Evolutionary conservation across 345 rosid species (phyloP).

Genomic region (Ceriops tagal): DNA sequence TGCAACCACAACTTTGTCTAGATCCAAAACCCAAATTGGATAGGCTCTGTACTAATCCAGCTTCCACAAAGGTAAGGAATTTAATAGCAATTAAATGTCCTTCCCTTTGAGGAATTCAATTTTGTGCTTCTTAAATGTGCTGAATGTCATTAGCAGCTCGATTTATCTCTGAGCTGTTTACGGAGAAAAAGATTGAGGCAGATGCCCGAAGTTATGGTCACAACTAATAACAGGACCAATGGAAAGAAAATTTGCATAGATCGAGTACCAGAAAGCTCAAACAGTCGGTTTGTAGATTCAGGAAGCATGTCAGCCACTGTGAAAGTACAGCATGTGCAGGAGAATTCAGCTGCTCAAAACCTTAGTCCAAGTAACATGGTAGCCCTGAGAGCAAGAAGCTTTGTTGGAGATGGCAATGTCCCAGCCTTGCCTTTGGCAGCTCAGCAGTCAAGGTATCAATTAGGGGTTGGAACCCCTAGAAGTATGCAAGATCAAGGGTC

Average conservation of each 20-base stretch:
- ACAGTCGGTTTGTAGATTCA: slow-evolving; percentile 41
- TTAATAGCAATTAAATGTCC: not conserved
- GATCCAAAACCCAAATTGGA: slow-evolving; percentile 92
- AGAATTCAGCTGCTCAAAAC: slow-evolving; percentile 56
- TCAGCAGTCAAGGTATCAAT: slow-evolving; percentile 55
- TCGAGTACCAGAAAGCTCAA: slow-evolving; percentile 64
- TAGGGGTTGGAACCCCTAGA: slow-evolving; percentile 51
- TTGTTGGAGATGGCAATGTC: slow-evolving; percentile 47
- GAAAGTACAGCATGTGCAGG: slow-evolving; percentile 54
- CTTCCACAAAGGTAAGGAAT: slow-evolving; percentile 52
- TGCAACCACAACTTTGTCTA: slow-evolving; percentile 85
- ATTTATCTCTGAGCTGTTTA: slow-evolving; percentile 53
- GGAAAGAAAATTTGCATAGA: slow-evolving; percentile 80
- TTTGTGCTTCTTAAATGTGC: slow-evolving; percentile 13
- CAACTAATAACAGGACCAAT: slow-evolving; percentile 54
- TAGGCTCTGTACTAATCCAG: slow-evolving; percentile 55
- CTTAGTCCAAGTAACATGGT: slow-evolving; percentile 44
- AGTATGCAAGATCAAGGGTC: slow-evolving; percentile 63
- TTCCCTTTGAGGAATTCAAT: slow-evolving; percentile 4
- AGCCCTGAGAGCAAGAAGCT: slow-evolving; percentile 52
- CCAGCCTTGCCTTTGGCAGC: slow-evolving; percentile 45
- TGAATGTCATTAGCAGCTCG: slow-evolving; percentile 52
- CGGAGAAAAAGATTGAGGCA: slow-evolving; percentile 73
- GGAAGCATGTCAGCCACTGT: slow-evolving; percentile 49
- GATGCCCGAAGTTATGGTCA: slow-evolving; percentile 56